phyloP scores from a whole-genome alignment of 148 eudicot genomes.

The Fallopia convolvulus region DNA sequence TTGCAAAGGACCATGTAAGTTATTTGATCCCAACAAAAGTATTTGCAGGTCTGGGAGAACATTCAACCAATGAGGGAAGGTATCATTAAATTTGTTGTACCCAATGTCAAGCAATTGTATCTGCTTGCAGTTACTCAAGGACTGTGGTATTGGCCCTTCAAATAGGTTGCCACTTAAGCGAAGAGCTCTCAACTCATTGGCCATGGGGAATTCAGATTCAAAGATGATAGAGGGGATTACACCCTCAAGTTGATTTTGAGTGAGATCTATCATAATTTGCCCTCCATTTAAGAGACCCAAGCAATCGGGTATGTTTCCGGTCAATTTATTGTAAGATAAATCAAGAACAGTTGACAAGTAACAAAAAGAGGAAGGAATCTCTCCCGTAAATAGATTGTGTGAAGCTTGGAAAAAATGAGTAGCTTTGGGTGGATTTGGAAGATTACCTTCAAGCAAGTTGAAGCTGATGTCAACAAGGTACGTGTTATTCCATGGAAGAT shows the following conservation, averaged over 20 bases:
- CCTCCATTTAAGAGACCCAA: too few relatives aligned
- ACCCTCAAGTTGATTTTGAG: slow-evolving; percentile 9
- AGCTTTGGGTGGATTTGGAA: slow-evolving; percentile 21
- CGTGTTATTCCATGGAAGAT: slow-evolving; percentile 7
- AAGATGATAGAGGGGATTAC: background rate
- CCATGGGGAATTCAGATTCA: too few relatives aligned
- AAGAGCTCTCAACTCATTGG: background rate
- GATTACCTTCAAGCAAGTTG: slow-evolving; percentile 21
- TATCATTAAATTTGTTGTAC: slow-evolving; percentile 7
- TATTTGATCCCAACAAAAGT: slow-evolving; percentile 6
- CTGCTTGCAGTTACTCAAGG: background rate
- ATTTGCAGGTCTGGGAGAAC: background rate
- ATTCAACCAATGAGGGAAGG: slow-evolving; percentile 13
- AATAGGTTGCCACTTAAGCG: slow-evolving; percentile 8
- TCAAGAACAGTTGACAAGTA: background rate
- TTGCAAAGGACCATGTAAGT: background rate
- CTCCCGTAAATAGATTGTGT: slow-evolving; percentile 21
- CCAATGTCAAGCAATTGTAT: slow-evolving; percentile 11
- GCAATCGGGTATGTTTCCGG: slow-evolving; percentile 18
- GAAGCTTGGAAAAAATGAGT: slow-evolving; percentile 8
- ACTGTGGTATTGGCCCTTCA: slow-evolving; percentile 10
- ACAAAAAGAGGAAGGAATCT: background rate
- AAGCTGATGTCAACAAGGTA: slow-evolving; percentile 11
- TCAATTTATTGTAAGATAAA: slow-evolving; percentile 18
- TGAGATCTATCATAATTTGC: background rate